Conservation (phyloP, 2,329 filamentous ascomycete genomes). For the Fusarium sp. region DNA sequence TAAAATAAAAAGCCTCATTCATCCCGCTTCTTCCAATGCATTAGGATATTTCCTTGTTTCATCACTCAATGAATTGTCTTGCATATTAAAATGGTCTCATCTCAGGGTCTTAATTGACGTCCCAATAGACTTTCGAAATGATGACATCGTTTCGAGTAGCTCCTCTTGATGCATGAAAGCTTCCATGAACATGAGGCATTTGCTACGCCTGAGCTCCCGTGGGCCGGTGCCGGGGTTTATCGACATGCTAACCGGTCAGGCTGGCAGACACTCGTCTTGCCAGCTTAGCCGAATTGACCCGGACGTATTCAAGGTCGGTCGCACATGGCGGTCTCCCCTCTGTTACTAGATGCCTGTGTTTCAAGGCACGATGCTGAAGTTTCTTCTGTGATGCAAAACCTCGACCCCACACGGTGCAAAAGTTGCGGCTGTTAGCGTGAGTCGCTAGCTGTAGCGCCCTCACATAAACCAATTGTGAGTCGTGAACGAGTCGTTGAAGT, state of each 20-base stretch:
- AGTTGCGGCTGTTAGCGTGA: slow-evolving; percentile 40
- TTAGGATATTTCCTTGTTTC: slow-evolving; percentile 47
- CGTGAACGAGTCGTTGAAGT: slow-evolving; percentile 30
- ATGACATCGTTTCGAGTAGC: slow-evolving; percentile 27
- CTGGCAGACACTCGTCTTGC: slow-evolving; percentile 37
- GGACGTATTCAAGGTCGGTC: slow-evolving; percentile 11
- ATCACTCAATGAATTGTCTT: slow-evolving; percentile 7
- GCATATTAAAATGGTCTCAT: slow-evolving; percentile 10
- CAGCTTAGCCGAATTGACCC: slow-evolving; percentile 47
- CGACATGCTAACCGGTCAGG: slow-evolving; percentile 42
- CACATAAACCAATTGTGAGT: slow-evolving; percentile 37
- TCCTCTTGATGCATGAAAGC: slow-evolving; percentile 21
- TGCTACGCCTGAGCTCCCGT: slow-evolving; percentile 46
- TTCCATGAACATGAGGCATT: slow-evolving; percentile 44
- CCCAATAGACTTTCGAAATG: slow-evolving; percentile 38
- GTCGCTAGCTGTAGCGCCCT: slow-evolving; percentile 33
- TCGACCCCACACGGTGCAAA: slow-evolving; percentile 50
- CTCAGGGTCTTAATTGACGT: slow-evolving; percentile 14
- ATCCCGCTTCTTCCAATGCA: slow-evolving; percentile 51
- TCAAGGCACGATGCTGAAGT: slow-evolving; percentile 43
- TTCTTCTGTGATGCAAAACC: slow-evolving; percentile 14
- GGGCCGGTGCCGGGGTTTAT: slow-evolving; percentile 45
- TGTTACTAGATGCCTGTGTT: slow-evolving; percentile 42
- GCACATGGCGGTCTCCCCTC: slow-evolving; percentile 31
- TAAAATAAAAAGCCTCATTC: slow-evolving; percentile 59